Evolutionary conservation across 768 basidiomycete species (phyloP).

Genomic region (Sutorius australiensis): DNA sequence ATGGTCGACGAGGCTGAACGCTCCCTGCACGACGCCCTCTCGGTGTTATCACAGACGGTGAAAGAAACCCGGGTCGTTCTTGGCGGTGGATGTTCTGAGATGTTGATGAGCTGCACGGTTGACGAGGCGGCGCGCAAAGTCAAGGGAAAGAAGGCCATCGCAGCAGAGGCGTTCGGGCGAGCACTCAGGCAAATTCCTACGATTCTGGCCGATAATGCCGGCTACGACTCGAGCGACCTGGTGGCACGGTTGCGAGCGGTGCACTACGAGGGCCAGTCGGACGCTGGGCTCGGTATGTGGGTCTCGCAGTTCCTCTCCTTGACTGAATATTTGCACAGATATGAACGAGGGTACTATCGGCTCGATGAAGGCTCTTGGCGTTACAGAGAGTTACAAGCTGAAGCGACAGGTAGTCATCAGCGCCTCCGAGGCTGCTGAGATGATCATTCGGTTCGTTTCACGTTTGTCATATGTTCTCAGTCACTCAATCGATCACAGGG

Average conservation of each 20-base stretch:
- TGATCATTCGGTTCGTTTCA: slow-evolving; percentile 82
- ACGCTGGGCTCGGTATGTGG: slow-evolving; percentile 81
- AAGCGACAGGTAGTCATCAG: slow-evolving; percentile 93
- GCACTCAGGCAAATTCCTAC: slow-evolving; percentile 94
- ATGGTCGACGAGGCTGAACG: slow-evolving; percentile 99
- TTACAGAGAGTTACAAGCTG: slow-evolving; percentile 97
- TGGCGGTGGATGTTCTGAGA: slow-evolving; percentile 97
- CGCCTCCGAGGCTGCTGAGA: slow-evolving; percentile 95
- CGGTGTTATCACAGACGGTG: slow-evolving; percentile 95
- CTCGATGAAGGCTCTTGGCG: slow-evolving; percentile 82
- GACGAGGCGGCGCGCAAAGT: slow-evolving; percentile 83
- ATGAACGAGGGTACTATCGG: slow-evolving; percentile 84
- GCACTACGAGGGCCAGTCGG: slow-evolving; percentile 83
- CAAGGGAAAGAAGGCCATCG: slow-evolving; percentile 93
- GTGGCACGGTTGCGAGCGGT: slow-evolving; percentile 87
- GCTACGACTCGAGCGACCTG: slow-evolving; percentile 95
- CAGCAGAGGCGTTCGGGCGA: slow-evolving; percentile 85
- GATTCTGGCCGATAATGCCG: slow-evolving; percentile 96
- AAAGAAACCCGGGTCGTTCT: slow-evolving; percentile 94
- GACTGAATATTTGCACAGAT: slow-evolving; percentile 43
- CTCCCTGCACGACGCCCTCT: slow-evolving; percentile 95
- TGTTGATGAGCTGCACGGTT: slow-evolving; percentile 94
- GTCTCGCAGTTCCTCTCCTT: background rate
- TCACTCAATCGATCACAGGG: slow-evolving; percentile 41
- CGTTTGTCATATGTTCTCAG: background rate